Evolutionary conservation across 305 asterid genomes (phyloP).

Genomic region (Fraxinus velutina): DNA sequence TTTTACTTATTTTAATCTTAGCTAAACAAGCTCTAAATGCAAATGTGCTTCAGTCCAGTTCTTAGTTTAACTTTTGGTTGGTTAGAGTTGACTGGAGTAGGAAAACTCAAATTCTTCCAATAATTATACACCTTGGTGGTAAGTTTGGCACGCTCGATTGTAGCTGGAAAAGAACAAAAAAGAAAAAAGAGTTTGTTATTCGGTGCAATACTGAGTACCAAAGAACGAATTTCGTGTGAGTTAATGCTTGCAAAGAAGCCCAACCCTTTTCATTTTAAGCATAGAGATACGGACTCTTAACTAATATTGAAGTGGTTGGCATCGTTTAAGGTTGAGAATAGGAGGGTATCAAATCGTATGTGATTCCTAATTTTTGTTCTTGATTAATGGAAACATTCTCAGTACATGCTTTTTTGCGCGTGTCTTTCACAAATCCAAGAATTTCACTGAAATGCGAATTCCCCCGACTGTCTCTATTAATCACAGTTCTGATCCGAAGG

Average conservation of each 20-base stretch:
- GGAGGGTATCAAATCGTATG: neutral
- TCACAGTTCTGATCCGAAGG: neutral
- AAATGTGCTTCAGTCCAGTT: neutral
- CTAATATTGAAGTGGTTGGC: neutral
- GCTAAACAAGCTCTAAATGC: neutral
- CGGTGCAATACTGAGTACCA: neutral
- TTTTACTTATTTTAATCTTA: neutral
- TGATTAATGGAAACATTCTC: neutral
- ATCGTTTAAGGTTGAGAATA: neutral
- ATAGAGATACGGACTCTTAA: neutral
- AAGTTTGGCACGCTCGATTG: neutral
- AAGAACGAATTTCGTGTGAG: neutral
- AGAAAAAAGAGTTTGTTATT: neutral
- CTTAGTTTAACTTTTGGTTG: neutral
- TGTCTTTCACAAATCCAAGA: neutral
- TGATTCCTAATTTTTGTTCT: neutral
- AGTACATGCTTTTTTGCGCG: neutral
- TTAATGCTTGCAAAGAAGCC: neutral
- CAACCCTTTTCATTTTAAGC: neutral
- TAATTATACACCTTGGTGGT: neutral
- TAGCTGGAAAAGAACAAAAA: neutral
- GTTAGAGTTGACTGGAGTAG: neutral
- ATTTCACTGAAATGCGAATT: neutral
- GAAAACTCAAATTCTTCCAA: neutral
- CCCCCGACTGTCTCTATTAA: neutral